Evolutionary conservation across 2,329 filamentous ascomycete species (phyloP), one percentile per base, ranked within the genome.

Genomic region (Fusarium tuaranense): DNA sequence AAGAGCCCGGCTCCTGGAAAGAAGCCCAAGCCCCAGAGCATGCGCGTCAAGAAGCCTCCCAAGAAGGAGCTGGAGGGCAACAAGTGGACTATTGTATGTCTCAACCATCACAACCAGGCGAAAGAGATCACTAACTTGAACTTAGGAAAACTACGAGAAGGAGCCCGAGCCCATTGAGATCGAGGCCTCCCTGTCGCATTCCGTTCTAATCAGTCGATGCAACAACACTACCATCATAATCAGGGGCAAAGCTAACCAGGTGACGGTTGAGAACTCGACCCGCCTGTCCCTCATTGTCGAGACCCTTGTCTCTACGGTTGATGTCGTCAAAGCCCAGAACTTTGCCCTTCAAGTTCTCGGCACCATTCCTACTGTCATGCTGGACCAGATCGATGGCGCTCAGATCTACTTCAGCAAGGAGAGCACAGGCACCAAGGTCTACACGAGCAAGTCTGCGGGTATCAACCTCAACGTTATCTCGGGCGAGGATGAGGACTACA

Each of bases 321-420:
- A 99, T 80, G 94, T 97, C 27, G 97, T 99, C 87, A 98, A 98
- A 86, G 96, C 93, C 58, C 91, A 93, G 77, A 97, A 97, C 83
- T 98, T 99, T 81, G 95, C 95, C 16, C 87, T 98, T n/a, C 95
- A 98, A 84, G 94, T 99, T 63, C 86, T 97, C 65, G 95, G 95
- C 63, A 90, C 90, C 4, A 89, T 98, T 16, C 97, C 97, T 2
- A 98, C 96, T 3, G 89, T 98, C 68, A 87, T 98, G 81, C 87
- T 99, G 68, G 97, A 99, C 82, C 95, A 98, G 84, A 93, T 98
- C 67, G 97, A 99, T 80, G 92, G 95, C 67, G 96, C 95, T 0
- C 92, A 93, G 70, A 86, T 99, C 72, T 99, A 98, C 83, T 90
- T 99, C 22, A 91, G 93, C 82, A 93, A 93, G 81, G 92, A 95